Conservation (phyloP, 768 basidiomycete species). For the Panaeolus papilionaceus region DNA sequence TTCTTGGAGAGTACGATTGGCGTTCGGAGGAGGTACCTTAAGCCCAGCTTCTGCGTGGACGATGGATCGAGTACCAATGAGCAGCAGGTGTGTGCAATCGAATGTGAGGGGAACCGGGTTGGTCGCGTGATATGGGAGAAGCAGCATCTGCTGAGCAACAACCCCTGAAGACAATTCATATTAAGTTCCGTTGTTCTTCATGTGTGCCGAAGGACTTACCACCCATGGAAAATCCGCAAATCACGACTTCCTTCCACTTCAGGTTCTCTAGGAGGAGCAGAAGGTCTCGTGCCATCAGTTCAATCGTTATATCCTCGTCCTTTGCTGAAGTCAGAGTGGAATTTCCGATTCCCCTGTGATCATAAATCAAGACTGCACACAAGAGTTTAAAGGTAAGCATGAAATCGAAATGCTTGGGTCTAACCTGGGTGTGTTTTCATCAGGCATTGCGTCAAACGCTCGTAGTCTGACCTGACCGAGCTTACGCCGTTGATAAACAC, state of each 20-base stretch:
- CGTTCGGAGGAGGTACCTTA: slow-evolving; percentile 30
- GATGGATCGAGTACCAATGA: slow-evolving; percentile 42
- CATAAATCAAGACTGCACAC: slow-evolving; percentile 48
- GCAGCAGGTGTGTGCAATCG: slow-evolving; percentile 46
- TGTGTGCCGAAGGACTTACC: slow-evolving; percentile 35
- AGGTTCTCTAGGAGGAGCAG: slow-evolving; percentile 43
- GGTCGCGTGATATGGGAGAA: slow-evolving; percentile 45
- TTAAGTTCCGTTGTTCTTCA: neutral
- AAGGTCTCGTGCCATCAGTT: slow-evolving; percentile 52
- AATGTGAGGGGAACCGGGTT: slow-evolving; percentile 45
- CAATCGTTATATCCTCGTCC: slow-evolving; percentile 49
- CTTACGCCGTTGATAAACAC: slow-evolving; percentile 51
- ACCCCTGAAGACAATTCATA: slow-evolving; percentile 35
- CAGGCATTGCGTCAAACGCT: slow-evolving; percentile 40
- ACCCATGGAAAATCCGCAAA: slow-evolving; percentile 61
- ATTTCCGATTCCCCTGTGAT: slow-evolving; percentile 56
- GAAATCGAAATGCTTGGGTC: neutral
- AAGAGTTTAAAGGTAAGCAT: neutral
- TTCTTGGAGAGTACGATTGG: slow-evolving; percentile 33
- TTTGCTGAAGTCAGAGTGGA: slow-evolving; percentile 39
- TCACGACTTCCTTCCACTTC: slow-evolving; percentile 46
- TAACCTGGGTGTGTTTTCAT: slow-evolving; percentile 47
- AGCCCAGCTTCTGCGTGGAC: slow-evolving; percentile 30
- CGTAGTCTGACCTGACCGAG: slow-evolving; percentile 45
- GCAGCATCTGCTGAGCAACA: slow-evolving; percentile 49